Evolutionary conservation across 176 grass and related monocot species (phyloP), one percentile per base, ranked within the genome.

Genomic region (Juncus inflexus): DNA sequence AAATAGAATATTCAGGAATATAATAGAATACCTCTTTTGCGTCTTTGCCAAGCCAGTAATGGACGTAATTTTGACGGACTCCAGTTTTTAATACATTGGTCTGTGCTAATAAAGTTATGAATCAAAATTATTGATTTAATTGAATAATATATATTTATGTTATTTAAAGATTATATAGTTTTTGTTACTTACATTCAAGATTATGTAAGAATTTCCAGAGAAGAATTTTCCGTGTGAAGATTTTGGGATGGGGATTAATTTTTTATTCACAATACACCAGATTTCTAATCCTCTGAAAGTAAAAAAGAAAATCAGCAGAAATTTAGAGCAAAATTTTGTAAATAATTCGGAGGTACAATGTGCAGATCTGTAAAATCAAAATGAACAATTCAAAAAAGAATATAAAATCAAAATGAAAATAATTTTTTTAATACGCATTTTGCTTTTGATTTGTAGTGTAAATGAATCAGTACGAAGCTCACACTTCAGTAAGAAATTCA

Each of bases 21-120:
- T n/a, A n/a, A n/a, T n/a, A n/a, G n/a, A n/a, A n/a, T 28, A 95
- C 91, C 91, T 87, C 78, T 50, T 72, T 76, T 13, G 86, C 65
- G 73, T 85, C 78, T 36, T 84, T 78, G 60, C 86, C 91, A 55
- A 95, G 67, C 91, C 91, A 95, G 62, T 90, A 95, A 63, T 95
- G 91, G 42, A 95, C 70, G 67, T 90, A 75, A 49, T 95, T 83
- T 15, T 13, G 64, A 4, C 78, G 73, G 57, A 67, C 19, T 58
- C 91, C 83, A 11, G 47, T 85, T 64, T 80, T 95, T n/a, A 84
- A 72, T 67, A 79, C 72, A 57, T 51, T n/a, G 12, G 84, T 95
- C 91, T 95, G 81, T 51, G 13, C 50, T 65, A 61, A 41, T 40
- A n/a, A 56, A 50, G 52, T 53, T 55, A 15, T 51, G 35, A 62